Evolutionary conservation across 140 eudicot genomes (phyloP), one percentile per base, ranked within the genome.

Genomic region (Cichorium intybus): DNA sequence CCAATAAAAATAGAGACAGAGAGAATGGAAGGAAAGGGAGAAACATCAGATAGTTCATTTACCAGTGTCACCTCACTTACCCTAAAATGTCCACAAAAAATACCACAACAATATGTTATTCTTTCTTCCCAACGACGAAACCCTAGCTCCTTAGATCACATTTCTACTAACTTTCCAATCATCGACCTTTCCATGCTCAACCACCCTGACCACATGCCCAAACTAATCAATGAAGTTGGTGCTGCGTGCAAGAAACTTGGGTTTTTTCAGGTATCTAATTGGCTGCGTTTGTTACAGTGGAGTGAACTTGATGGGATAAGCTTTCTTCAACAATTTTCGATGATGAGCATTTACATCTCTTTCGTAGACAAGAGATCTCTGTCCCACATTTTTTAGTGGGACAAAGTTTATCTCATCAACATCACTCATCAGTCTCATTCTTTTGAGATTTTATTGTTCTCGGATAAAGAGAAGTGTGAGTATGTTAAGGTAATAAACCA

Each of bases 201-300:
- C 47, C 64, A 80, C 73, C 87, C 85, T 9, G 68, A 55, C 59
- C 70, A 26, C 60, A 67, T 81, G 59, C 8, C 81, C 54, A 76
- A n/a, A 7, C 56, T 72, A 4, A 66, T 83, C 14, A 66, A 80
- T 28, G 50, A 83, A 66, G 67, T 83, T 3, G 68, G 66, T 41
- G 59, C 62, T 6, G 95, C 95, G 54, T 80, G 95, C 90, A 80
- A 47, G 60, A 73, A 76, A 33, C 75, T 83, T 51, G 95, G 90
- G 46, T 77, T 66, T 71, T 87, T 87, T 73, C 95, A 83, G 90
- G 95, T 87, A 66, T 64, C 5, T 8, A 37, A 18, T 24, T 53
- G 5, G 46, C n/a, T n/a, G n/a, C n/a, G n/a, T n/a, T n/a, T n/a
- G n/a, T n/a, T n/a, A n/a, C n/a, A n/a, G n/a, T n/a, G n/a, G n/a